Conservation (phyloP, 176 grass and related monocot genomes). For the Musa troglodytarum region DNA sequence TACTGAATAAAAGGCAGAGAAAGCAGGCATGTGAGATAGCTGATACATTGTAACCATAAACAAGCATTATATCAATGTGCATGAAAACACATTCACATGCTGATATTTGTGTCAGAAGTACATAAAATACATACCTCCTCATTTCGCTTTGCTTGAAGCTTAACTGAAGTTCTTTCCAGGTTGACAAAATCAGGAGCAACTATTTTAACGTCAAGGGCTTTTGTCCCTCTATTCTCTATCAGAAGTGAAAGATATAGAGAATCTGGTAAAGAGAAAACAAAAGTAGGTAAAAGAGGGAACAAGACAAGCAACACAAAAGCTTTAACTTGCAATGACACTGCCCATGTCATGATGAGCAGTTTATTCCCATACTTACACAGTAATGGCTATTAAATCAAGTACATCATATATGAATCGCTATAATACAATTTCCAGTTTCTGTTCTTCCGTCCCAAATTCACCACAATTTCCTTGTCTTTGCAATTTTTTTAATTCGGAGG, state of each 20-base stretch:
- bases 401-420: background rate
- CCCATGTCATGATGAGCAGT: background rate
- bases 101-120: background rate
- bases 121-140: conserved; percentile 39
- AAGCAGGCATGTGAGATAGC: no score
- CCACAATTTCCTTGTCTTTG: background rate
- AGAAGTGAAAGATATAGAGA: conserved; percentile 75
- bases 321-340: background rate
- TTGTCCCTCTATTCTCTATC: conserved; percentile 59
- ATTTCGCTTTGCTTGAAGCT: conserved; percentile 46
- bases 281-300: background rate
- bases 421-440: no score
- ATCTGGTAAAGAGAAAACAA: conserved; percentile 35
- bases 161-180: conserved; percentile 35
- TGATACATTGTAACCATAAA: background rate
- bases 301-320: background rate
- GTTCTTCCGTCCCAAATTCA: background rate
- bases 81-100: background rate
- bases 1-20: no score
- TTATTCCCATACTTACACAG: background rate
- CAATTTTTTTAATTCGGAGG: background rate
- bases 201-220: conserved; percentile 56
- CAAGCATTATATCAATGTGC: background rate
- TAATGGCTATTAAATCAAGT: background rate
- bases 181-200: conserved; percentile 47